A percentile compares a stretch with the other conserved stretches of the same genome.
These are phyloP conservation scores for Waitea zeae DNA, from an alignment of 1,284 basidiomycete species.

Conservation along the genomic window DNA sequence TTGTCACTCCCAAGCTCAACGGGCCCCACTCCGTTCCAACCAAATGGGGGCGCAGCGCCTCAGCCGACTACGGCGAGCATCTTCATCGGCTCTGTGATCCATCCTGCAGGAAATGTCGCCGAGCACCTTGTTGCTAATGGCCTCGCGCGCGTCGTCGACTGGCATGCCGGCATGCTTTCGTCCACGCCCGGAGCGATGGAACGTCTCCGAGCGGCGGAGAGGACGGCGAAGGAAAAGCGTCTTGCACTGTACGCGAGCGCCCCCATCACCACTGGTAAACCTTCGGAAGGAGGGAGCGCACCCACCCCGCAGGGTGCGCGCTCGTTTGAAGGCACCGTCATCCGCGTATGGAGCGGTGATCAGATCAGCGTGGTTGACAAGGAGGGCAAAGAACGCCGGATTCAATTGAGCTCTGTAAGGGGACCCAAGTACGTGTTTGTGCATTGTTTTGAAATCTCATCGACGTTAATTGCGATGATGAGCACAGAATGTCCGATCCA, in stretches of 20 bases:
- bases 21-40: slow-evolving; percentile 60
- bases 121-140: slow-evolving; percentile 77
- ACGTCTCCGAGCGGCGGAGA: slow-evolving; percentile 73
- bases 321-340: slow-evolving; percentile 71
- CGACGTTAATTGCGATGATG: slow-evolving; percentile 3
- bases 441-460: no score
- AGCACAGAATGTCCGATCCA: slow-evolving; percentile 57
- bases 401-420: slow-evolving; percentile 83
- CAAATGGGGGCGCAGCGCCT: slow-evolving; percentile 28
- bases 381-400: slow-evolving; percentile 57
- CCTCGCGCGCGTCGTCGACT: slow-evolving; percentile 86
- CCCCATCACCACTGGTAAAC: slow-evolving; percentile 19
- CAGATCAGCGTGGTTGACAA: slow-evolving; percentile 74
- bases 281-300: not conserved
- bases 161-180: slow-evolving; percentile 93
- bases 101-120: slow-evolving; percentile 90
- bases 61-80: slow-evolving; percentile 58
- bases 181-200: slow-evolving; percentile 62
- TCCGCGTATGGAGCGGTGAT: slow-evolving; percentile 86
- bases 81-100: slow-evolving; percentile 82
- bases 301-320: slow-evolving; percentile 22
- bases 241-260: slow-evolving; percentile 57
- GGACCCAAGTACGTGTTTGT: slow-evolving; percentile 54
- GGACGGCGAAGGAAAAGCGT: slow-evolving; percentile 70
- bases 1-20: slow-evolving; percentile 76